Base-by-base conservation (phyloP, 1,284 basidiomycete genomes). In the Athelia sp. region DNA sequence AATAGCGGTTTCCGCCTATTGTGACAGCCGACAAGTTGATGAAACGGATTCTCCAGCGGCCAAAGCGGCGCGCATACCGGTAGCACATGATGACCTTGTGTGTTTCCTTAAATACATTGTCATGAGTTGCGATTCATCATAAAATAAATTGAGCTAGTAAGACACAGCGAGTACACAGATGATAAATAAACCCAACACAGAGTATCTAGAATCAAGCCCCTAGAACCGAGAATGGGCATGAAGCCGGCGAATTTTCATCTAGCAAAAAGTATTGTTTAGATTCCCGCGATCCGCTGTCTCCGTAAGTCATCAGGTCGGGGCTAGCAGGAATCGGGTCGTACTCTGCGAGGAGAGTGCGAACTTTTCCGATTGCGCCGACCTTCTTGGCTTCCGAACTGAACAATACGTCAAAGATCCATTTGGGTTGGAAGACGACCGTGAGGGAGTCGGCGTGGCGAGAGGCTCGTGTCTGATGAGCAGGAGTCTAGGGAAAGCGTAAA, bases 351-450 rank as follows among this genome's bases (percentile, higher is more conserved):
- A 58, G 54, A 4, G 48, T 11, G 6, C 58, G 53, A 34, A 58
- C 57, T 38, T 58, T 60, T 3, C 31, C 19, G 13, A 60, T 49
- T 11, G 57, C 57, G 18, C 58, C 58, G n/a, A 50, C 45, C 9
- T 56, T 50, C 47, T 58, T 60, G 8, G 56, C 57, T 3, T 59
- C 54, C 13, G 22, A 51, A 45, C 51, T 60, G 31, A 60, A 58
- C 21, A 58, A 45, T n/a, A 60, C 53, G 45, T 58, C 56, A 19
- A 58, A 58, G 36, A 58, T 58, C 57, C 57, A 60, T 36, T 58
- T 60, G 8, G 57, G 57, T 24, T 60, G 57, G 50, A 58, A 58
- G 15, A 60, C 57, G 6, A 60, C 50, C 24, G 57, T 60, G 44
- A 60, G 46, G 8, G 54, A 48, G 13, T 55, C 50, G n/a, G 56